Evolutionary conservation across 805 yeast species (phyloP), one percentile per base, ranked within the genome.

Genomic region (Saccharomycopsis malanga): DNA sequence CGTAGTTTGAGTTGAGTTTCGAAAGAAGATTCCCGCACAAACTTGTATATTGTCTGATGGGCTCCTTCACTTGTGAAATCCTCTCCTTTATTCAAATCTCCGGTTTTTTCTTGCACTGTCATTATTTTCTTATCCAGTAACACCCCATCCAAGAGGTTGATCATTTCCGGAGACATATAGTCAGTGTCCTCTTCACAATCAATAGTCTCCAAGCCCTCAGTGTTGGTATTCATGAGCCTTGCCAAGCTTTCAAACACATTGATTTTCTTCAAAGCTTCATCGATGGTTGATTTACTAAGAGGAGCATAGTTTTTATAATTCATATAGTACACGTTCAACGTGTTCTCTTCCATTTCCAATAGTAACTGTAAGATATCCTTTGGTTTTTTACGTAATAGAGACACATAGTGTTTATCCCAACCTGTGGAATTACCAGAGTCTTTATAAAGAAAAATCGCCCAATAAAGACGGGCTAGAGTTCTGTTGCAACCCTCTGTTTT

Each of bases 1-100:
- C 97, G 89, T 2, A 93, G 63, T 45, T 81, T 80, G 34, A 88
- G 64, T 47, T 76, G 76, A 59, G 87, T 72, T 20, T 77, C 81
- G 20, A 83, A 66, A 0, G 93, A 77, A 0, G 94, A 78, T 10
- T 67, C 68, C 2, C 68, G 63, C 14, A 93, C 67, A 57, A 91
- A 87, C 10, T 67, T 61, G 20, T 71, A 67, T 61, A 87, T 79
- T 5, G 88, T 79, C 14, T 57, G 53, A 30, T 73, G 68, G n/a
- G n/a, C n/a, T n/a, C n/a, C n/a, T n/a, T n/a, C n/a, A n/a, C n/a
- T n/a, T n/a, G n/a, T n/a, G n/a, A n/a, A n/a, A n/a, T n/a, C n/a
- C n/a, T n/a, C n/a, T n/a, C n/a, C n/a, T n/a, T n/a, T n/a, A n/a
- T n/a, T n/a, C n/a, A n/a, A n/a, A 30, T 71, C 74, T 1, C 58